These are phyloP conservation scores for Pleoardoris graminearum DNA, from an alignment of 2,329 filamentous ascomycete species.

Conservation along the genomic window DNA sequence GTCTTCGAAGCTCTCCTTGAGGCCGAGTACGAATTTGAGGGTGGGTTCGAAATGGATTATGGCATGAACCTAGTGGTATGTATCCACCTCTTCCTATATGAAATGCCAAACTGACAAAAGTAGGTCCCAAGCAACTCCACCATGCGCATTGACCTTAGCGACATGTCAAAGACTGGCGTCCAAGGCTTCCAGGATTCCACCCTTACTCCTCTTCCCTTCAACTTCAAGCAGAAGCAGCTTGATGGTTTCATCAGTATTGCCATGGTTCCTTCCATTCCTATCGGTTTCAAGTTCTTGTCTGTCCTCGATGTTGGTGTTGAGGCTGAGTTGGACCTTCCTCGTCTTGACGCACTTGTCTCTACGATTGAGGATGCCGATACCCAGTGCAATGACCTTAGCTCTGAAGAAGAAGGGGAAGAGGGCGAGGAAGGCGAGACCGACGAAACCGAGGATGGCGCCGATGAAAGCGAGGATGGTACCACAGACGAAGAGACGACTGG, in stretches of 20 bases:
- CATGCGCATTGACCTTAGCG: slow-evolving; percentile 32
- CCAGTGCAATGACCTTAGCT: slow-evolving; percentile 23
- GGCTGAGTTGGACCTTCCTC: slow-evolving; percentile 38
- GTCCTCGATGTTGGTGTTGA: slow-evolving; percentile 31
- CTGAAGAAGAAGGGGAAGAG: not conserved
- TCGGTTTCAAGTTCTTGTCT: slow-evolving; percentile 41
- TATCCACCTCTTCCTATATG: not conserved
- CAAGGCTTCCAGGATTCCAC: slow-evolving; percentile 35
- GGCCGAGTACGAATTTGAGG: slow-evolving; percentile 31
- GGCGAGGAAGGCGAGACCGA: not conserved
- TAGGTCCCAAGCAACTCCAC: slow-evolving; percentile 36
- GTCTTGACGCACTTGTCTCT: slow-evolving; percentile 33
- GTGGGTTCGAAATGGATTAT: slow-evolving; percentile 39
- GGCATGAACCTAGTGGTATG: slow-evolving; percentile 44
- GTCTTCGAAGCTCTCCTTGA: slow-evolving; percentile 35
- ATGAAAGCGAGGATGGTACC: not conserved
- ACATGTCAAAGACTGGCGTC: slow-evolving; percentile 29
- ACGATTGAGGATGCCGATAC: slow-evolving; percentile 20
- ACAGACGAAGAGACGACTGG: not conserved
- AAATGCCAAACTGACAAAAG: slow-evolving; percentile 8
- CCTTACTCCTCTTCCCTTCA: slow-evolving; percentile 40
- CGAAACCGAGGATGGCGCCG: not conserved
- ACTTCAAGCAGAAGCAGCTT: slow-evolving; percentile 30
- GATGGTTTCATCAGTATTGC: slow-evolving; percentile 33
- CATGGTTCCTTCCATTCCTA: slow-evolving; percentile 40